Evolutionary conservation across 163 green algal genomes (phyloP), one percentile per base, ranked within the genome.

Genomic region (Chlorella variabilis): DNA sequence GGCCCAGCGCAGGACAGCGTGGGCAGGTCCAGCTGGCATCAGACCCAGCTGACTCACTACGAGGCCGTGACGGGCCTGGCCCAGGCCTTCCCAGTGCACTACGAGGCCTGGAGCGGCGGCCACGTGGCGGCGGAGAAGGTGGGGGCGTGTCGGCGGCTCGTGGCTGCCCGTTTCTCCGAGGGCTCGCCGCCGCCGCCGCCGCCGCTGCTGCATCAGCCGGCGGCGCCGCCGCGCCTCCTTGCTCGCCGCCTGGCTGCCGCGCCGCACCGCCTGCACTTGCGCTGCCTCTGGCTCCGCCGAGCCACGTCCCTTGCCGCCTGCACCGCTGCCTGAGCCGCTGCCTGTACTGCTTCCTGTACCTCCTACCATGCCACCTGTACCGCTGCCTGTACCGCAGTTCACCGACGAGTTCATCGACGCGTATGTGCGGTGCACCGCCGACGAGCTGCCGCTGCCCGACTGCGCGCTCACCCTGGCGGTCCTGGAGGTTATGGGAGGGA

Each of bases 1-100:
- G n/a, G n/a, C n/a, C n/a, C n/a, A n/a, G n/a, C 27, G 59, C 75
- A 81, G 75, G 75, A 81, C 41, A 66, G 39, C 3, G 75, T 81
- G 58, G 75, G 75, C 27, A 34, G 9, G 1, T 29, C 31, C 36
- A 75, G 27, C 45, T 75, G 45, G 42, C 62, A 23, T 3, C 41
- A 75, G 62, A 65, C 62, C 11, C 75, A 82, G 62, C 29, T 1
- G 31, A 82, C 75, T 1, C 62, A 75, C 23, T 25, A 11, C 13
- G 38, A 41, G 0, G 61, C 21, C 31, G 31, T 82, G 13, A 51
- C 25, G 0, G 75, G 42, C 20, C 42, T 82, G 9, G n/a, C 31
- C 7, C 3, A 23, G 2, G 61, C 61, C 21, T 82, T 82, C 45
- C 75, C 75, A 0, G 45, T 58, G 23, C 75, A 82, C 75, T 82